These are phyloP conservation scores for Ogataea pini DNA, from an alignment of 805 yeast genomes.

Conservation along the genomic window DNA sequence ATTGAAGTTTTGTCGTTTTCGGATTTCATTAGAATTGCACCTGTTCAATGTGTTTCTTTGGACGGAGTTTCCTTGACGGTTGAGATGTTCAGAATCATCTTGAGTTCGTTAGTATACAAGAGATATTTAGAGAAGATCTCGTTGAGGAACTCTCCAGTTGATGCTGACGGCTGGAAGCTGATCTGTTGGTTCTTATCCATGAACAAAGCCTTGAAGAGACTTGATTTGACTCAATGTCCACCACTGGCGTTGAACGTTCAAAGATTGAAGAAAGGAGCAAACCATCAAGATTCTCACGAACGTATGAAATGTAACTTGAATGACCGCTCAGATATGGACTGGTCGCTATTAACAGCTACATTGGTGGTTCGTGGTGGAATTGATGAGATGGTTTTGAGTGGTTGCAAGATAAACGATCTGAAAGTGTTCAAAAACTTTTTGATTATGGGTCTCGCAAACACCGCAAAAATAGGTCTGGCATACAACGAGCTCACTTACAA, in stretches of 20 bases:
- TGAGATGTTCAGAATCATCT: slow-evolving; percentile 74
- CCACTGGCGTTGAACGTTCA: slow-evolving; percentile 46
- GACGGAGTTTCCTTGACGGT: slow-evolving; percentile 77
- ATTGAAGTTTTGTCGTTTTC: slow-evolving; percentile 86
- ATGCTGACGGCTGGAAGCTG: slow-evolving; percentile 72
- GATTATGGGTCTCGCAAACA: slow-evolving; percentile 54
- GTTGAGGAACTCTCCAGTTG: slow-evolving; percentile 74
- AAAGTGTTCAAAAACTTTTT: slow-evolving; percentile 57
- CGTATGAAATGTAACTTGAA: slow-evolving; percentile 49
- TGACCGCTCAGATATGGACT: slow-evolving; percentile 76
- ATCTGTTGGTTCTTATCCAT: slow-evolving; percentile 73
- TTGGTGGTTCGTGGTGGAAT: slow-evolving; percentile 69
- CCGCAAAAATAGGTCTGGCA: slow-evolving; percentile 74
- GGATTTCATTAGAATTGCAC: slow-evolving; percentile 85
- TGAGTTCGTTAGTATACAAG: slow-evolving; percentile 69
- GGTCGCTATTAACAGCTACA: slow-evolving; percentile 75
- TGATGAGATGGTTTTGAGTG: slow-evolving; percentile 77
- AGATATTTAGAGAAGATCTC: slow-evolving; percentile 70
- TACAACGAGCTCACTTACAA: slow-evolving; percentile 61
- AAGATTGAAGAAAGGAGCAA: slow-evolving; percentile 36
- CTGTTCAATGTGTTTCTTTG: slow-evolving; percentile 69
- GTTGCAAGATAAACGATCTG: slow-evolving; percentile 63
- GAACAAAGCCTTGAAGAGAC: slow-evolving; percentile 54
- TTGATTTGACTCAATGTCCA: slow-evolving; percentile 75
- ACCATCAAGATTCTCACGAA: slow-evolving; percentile 28